Percentiles rank a stretch among this genome's conserved stretches.
Conservation (phyloP, 148 eudicot species). For the Silene uniflora region DNA sequence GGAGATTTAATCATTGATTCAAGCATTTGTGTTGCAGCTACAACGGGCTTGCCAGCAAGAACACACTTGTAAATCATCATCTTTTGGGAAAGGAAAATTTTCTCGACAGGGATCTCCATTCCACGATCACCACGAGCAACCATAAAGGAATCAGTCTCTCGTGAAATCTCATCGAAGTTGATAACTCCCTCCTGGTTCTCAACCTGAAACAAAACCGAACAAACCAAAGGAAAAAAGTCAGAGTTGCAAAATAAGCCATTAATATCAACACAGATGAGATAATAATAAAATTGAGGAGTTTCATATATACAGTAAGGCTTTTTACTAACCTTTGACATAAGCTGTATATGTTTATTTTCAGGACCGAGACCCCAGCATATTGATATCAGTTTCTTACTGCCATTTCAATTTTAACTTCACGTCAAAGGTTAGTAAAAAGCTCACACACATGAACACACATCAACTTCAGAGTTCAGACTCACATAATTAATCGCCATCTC, state of each 20-base stretch:
- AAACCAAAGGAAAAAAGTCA: neutral
- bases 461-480: too few relatives aligned
- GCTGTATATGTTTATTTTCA: conserved; percentile 48
- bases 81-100: conserved; percentile 77
- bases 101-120: conserved; percentile 88
- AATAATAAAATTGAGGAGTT: neutral
- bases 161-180: conserved; percentile 36
- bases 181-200: conserved; percentile 89
- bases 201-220: conserved; percentile 35
- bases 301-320: too few relatives aligned
- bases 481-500: too few relatives aligned
- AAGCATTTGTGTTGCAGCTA: conserved; percentile 89
- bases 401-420: too few relatives aligned
- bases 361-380: conserved; percentile 61
- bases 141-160: conserved; percentile 56
- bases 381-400: too few relatives aligned
- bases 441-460: too few relatives aligned
- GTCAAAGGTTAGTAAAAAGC: too few relatives aligned
- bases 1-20: conserved; percentile 79
- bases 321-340: conserved; percentile 64
- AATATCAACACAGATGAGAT: neutral
- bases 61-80: conserved; percentile 92
- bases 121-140: conserved; percentile 95
- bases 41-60: conserved; percentile 73
- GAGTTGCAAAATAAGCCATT: neutral